Percentiles rank a stretch among this genome's conserved stretches.
Conservation (phyloP, 2,329 filamentous ascomycete species). For the Neofusicoccum cordaticola region DNA sequence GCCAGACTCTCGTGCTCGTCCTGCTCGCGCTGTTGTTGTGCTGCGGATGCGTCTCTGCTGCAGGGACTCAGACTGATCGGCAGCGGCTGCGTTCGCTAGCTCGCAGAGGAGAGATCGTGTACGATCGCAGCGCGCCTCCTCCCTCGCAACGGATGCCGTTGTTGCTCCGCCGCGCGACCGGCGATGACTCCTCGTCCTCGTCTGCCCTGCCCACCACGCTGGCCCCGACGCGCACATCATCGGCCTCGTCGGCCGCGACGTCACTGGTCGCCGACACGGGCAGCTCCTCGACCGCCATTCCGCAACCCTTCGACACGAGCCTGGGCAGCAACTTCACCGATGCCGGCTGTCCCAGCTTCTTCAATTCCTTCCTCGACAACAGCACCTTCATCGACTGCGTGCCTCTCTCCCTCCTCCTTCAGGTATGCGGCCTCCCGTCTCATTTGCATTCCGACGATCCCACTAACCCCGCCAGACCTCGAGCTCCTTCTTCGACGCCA, state of each 20-base stretch:
- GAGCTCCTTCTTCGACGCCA: conserved; percentile 75
- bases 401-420: conserved; percentile 78
- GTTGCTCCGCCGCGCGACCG: not conserved
- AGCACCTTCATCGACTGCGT: conserved; percentile 70
- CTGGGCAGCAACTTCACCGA: conserved; percentile 53
- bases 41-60: conserved; percentile 14
- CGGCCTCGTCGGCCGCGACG: not conserved
- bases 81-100: conserved; percentile 9
- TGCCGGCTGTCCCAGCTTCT: conserved; percentile 62
- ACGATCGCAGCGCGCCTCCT: conserved; percentile 8
- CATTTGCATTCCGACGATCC: not conserved
- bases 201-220: conserved; percentile 13
- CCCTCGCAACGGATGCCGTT: conserved; percentile 14
- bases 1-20: not conserved
- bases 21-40: conserved; percentile 14
- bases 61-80: conserved; percentile 13
- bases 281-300: conserved; percentile 26
- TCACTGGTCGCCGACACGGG: conserved; percentile 18
- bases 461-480: conserved; percentile 61
- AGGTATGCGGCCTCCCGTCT: conserved; percentile 51
- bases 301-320: conserved; percentile 47
- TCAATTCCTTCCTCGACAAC: conserved; percentile 64
- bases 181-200: conserved; percentile 10
- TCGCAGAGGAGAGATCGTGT: conserved; percentile 16
- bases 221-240: conserved; percentile 4